Percentiles rank a stretch among this genome's conserved stretches.
phyloP scores from a whole-genome alignment of 345 rosid genomes.

The Raphanus sativus region DNA sequence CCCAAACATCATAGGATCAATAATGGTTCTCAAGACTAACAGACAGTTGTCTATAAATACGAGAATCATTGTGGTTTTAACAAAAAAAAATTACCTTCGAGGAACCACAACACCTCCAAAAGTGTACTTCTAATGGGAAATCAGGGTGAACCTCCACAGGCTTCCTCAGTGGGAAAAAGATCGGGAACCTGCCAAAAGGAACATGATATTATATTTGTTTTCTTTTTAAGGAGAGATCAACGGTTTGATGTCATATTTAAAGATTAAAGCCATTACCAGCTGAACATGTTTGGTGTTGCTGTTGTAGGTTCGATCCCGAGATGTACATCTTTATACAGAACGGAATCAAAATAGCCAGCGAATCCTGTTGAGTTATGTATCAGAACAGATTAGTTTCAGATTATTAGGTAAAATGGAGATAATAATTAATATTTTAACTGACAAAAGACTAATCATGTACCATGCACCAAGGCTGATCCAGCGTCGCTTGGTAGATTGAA shows the following conservation, averaged over 20 bases:
- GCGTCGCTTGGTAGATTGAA: constrained; percentile 70
- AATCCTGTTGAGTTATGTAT: constrained; percentile 55
- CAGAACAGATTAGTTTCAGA: constrained; percentile 1
- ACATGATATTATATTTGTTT: not conserved
- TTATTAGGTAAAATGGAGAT: not conserved
- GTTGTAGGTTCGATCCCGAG: constrained; percentile 91
- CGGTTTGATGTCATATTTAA: not conserved
- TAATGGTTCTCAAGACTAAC: not conserved
- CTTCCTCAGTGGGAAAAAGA: constrained; percentile 88
- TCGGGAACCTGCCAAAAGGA: constrained; percentile 70
- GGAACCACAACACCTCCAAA: constrained; percentile 88
- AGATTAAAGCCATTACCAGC: constrained; percentile 60
- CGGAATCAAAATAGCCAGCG: constrained; percentile 93
- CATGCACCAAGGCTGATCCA: constrained; percentile 90
- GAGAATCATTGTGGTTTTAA: not conserved
- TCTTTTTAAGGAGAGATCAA: not conserved
- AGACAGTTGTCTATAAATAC: not conserved
- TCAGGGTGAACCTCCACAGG: constrained; percentile 63
- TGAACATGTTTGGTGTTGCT: constrained; percentile 97
- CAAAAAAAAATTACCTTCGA: constrained; percentile 55
- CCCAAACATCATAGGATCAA: not conserved
- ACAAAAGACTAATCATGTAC: constrained; percentile 39
- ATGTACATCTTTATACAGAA: constrained; percentile 89
- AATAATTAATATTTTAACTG: not conserved
- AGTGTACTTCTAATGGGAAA: constrained; percentile 73